These are phyloP conservation scores for Helicostylum pulchrum DNA, from an alignment of 192 early-diverging fungal species.

Conservation along the genomic window DNA sequence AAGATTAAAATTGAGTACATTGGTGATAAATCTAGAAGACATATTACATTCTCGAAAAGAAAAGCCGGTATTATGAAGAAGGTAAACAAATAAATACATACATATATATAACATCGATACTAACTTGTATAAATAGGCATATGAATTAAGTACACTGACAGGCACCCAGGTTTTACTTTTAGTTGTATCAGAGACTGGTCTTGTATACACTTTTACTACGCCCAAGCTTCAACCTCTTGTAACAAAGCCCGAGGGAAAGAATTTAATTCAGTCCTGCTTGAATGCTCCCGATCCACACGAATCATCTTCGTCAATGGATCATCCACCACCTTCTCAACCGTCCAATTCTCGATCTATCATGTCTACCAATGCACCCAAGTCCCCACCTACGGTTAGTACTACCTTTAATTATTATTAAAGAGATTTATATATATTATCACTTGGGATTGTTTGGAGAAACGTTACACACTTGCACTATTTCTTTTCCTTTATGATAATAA, in stretches of 20 bases:
- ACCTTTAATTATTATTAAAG: not conserved
- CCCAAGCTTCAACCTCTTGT: constrained; percentile 92
- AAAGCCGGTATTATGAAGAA: constrained; percentile 99
- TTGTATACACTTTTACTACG: constrained; percentile 95
- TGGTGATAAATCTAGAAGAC: constrained; percentile 87
- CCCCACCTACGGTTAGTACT: too few species aligned
- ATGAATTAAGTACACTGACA: constrained; percentile 88
- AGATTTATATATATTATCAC: not conserved
- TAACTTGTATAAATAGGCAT: constrained; percentile 52
- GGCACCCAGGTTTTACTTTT: constrained; percentile 91
- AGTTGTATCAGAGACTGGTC: constrained; percentile 91
- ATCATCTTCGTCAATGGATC: not conserved
- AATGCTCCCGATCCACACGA: constrained; percentile 14
- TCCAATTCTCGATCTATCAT: not conserved
- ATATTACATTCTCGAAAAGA: constrained; percentile 94
- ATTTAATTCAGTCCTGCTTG: constrained; percentile 86
- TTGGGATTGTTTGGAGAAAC: not conserved
- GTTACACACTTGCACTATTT: not conserved
- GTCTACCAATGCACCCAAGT: too few species aligned
- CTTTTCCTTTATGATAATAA: not conserved
- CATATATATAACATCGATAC: too few species aligned
- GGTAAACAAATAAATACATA: constrained; percentile 33
- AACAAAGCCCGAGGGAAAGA: constrained; percentile 87
- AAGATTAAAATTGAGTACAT: constrained; percentile 98
- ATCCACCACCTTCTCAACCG: not conserved